Evolutionary conservation across 2,329 filamentous ascomycete species (phyloP), one percentile per base, ranked within the genome.

Genomic region (Penicillium corylophilum): DNA sequence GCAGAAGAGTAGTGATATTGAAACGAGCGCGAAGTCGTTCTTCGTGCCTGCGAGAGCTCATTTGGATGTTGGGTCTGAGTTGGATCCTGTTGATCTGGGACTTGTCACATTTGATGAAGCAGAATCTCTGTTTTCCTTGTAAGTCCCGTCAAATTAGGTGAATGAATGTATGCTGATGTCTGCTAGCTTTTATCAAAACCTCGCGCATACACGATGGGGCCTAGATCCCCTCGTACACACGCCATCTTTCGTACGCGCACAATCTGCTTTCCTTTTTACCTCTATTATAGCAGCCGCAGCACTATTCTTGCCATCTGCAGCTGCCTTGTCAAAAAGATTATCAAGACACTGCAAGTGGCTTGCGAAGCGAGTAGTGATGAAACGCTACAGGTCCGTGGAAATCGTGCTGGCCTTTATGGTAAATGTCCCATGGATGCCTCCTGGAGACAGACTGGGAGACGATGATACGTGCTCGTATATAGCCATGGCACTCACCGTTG

Each of bases 371-470:
- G 79, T 89, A 39, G 83, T 86, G 44, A 71, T 78, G 0, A 78
- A 81, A 41, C 81, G 85, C 2, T 80, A 84, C 61, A 81, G 85
- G 50, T 90, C 87, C 0, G 85, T 88, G 5, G 87, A 90, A 65
- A 88, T 90, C 50, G 83, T 90, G 0, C 73, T 90, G 1, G 87
- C 84, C 0, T 89, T 89, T 63, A 86, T 90, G 82, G 80, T 88
- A 28, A 89, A 89, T 54, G 81, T 90, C 6, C 87, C 87, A 0
- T 90, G 87, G 87, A 88, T 89, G 80, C 84, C 84, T 2, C 65
- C 68, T 9, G 69, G 67, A 4, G 61, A 60, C 22, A 57, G 59
- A 38, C 48, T 71, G 15, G 69, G 68, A 0, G 86, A 89, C 57
- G 87, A 90, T 54, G 86, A 89, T 61, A 88, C 87, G 0, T 88